Evolutionary conservation across 148 eudicot genomes (phyloP), one percentile per base, ranked within the genome.

Genomic region (Simmondsia chinensis): DNA sequence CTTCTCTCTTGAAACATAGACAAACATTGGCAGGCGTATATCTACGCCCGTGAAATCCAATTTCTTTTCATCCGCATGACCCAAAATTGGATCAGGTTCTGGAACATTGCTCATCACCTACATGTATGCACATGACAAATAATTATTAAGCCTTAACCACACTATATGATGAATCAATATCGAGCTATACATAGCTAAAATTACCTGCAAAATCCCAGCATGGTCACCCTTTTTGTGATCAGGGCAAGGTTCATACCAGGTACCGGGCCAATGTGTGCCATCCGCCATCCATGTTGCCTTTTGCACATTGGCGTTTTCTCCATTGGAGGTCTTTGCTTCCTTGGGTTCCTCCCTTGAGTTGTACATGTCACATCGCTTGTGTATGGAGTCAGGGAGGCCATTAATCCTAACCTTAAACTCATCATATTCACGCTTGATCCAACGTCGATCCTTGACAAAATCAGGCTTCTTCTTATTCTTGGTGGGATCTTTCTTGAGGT

Each of bases 211-310:
- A 51, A 87, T 87, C 24, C 96, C 96, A 10, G 89, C 83, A 59
- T 87, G 96, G 55, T 87, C 94, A 21, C 94, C 88, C 65, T 83
- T 87, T 1, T 43, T 37, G 20, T 87, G 96, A 63, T 87, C 96
- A 12, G 86, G 58, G 0, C 33, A 23, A 22, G 75, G 25, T 3
- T 52, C 40, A 59, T 13, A 74, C 96, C 96, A 87, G 8, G 94
- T 77, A 12, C 96, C 96, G 0, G 96, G 94, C 94, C 96, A 87
- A 46, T 87, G 86, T 0, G 96, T 87, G 4, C 89, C 96, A 56
- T 87, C 94, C 2, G 96, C 89, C 96, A 87, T 76, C 96, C 96
- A 87, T 21, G 96, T 87, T 9, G 94, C 96, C 41, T 83, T 71
- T 3, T 30, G n/a, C 10, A 32, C 38, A 44, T 50, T 63, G 32